Percentiles rank a stretch among this genome's conserved stretches.
Evolutionary conservation across 169 alveolate genomes (phyloP).

Genomic region (Cryptosporidium baileyi): DNA sequence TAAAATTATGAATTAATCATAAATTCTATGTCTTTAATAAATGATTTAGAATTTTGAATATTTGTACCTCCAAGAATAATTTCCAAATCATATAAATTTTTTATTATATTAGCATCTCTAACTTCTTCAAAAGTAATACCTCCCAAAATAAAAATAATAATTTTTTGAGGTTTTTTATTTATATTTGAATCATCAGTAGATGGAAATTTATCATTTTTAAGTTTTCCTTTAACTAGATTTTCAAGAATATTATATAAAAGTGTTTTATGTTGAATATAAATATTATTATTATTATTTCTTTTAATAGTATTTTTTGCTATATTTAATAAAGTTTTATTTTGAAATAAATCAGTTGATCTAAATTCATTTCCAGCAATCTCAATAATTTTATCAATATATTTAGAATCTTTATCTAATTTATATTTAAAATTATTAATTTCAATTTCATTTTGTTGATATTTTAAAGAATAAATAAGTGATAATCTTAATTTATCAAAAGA

Average conservation of each 20-base stretch:
- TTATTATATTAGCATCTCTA: slow-evolving; percentile 83
- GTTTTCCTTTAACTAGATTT: slow-evolving; percentile 82
- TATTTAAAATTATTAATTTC: slow-evolving; percentile 80
- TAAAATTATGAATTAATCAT: slow-evolving; percentile 29
- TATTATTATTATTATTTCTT: slow-evolving; percentile 80
- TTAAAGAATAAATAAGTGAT: slow-evolving; percentile 83
- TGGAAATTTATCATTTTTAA: slow-evolving; percentile 82
- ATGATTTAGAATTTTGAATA: slow-evolving; percentile 82
- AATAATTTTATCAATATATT: slow-evolving; percentile 81
- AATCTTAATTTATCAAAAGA: slow-evolving; percentile 85
- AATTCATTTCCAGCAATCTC: slow-evolving; percentile 85
- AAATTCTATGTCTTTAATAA: slow-evolving; percentile 71
- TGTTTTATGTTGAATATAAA: slow-evolving; percentile 90
- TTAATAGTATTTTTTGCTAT: slow-evolving; percentile 82
- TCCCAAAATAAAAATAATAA: slow-evolving; percentile 90
- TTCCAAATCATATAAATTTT: slow-evolving; percentile 75
- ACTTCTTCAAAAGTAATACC: slow-evolving; percentile 95
- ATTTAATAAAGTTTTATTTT: slow-evolving; percentile 81
- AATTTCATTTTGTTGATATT: slow-evolving; percentile 87
- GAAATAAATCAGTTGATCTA: slow-evolving; percentile 86
- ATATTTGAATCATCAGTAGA: slow-evolving; percentile 75
- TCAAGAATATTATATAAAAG: slow-evolving; percentile 81
- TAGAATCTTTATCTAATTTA: slow-evolving; percentile 73
- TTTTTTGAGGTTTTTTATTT: slow-evolving; percentile 78
- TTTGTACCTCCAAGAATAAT: slow-evolving; percentile 87